A percentile compares a stretch with the other conserved stretches of the same genome.
These are phyloP conservation scores for Elsinoe necatrix DNA, from an alignment of 2,329 filamentous ascomycete species.

Conservation along the genomic window DNA sequence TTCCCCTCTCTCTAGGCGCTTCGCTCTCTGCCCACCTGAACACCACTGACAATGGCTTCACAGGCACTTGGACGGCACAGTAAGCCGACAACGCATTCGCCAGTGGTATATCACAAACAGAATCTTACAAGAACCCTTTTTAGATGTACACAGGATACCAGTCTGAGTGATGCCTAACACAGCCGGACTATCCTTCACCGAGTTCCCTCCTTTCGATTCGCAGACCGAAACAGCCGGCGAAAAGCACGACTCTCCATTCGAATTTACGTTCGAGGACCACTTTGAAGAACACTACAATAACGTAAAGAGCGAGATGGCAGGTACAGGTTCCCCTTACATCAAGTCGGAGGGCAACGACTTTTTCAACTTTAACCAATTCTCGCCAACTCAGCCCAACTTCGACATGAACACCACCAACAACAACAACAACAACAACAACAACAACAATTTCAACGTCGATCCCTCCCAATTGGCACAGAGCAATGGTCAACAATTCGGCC, in stretches of 20 bases:
- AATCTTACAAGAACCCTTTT: conserved; percentile 16
- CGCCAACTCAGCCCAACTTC: conserved; percentile 19
- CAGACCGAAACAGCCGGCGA: conserved; percentile 21
- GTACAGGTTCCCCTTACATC: conserved; percentile 54
- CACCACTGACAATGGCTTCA: conserved; percentile 8
- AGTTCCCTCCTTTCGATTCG: conserved; percentile 29
- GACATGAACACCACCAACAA: conserved; percentile 28
- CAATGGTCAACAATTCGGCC: conserved; percentile 42
- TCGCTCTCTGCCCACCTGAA: neutral
- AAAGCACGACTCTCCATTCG: conserved; percentile 31
- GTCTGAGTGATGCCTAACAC: conserved; percentile 15
- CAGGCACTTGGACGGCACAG: conserved; percentile 20
- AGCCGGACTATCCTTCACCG: conserved; percentile 24
- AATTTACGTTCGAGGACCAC: conserved; percentile 27
- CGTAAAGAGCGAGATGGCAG: conserved; percentile 39
- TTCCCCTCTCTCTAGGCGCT: neutral
- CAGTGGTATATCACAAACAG: conserved; percentile 29
- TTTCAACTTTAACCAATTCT: conserved; percentile 40
- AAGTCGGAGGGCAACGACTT: conserved; percentile 60
- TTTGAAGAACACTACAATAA: conserved; percentile 20
- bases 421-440: conserved; percentile 30
- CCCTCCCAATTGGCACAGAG: conserved; percentile 76
- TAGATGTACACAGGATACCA: conserved; percentile 15
- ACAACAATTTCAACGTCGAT: conserved; percentile 57
- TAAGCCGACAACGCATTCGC: conserved; percentile 36